Percentiles rank a stretch among this genome's conserved stretches.
Evolutionary conservation across 192 early-diverging fungal genomes (phyloP).

Genomic region (Backusella mclennaniae): DNA sequence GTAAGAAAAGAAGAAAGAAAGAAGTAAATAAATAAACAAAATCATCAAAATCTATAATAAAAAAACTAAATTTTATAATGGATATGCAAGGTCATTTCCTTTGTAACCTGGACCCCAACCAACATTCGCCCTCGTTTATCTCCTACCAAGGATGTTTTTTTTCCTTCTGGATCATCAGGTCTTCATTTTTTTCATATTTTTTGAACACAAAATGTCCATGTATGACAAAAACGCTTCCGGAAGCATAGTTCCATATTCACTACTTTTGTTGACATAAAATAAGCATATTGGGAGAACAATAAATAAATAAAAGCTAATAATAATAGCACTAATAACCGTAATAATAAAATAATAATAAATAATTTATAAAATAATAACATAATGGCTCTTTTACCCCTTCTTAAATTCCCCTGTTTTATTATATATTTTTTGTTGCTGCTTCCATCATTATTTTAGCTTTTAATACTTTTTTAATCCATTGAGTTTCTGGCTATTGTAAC

Average conservation of each 20-base stretch:
- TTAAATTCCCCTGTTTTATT: slow-evolving; percentile 3
- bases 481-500: neutral
- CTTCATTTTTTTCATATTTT: neutral
- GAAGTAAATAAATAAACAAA: slow-evolving; percentile 1
- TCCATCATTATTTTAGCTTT: neutral
- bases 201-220: neutral
- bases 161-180: neutral
- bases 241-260: slow-evolving; percentile 1
- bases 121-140: slow-evolving; percentile 6
- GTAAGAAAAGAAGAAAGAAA: neutral
- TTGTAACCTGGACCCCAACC: slow-evolving; percentile 8
- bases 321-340: neutral
- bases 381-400: neutral
- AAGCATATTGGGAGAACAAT: neutral
- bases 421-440: neutral
- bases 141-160: neutral
- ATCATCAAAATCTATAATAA: neutral
- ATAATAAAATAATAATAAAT: neutral
- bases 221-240: neutral
- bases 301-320: neutral
- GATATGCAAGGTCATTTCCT: slow-evolving; percentile 5
- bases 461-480: neutral
- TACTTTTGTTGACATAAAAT: neutral
- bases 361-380: neutral
- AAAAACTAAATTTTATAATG: neutral